A percentile compares a stretch with the other conserved stretches of the same genome.
phyloP scores from a whole-genome alignment of 306 rosid species.

The Hippophae tibetana region DNA sequence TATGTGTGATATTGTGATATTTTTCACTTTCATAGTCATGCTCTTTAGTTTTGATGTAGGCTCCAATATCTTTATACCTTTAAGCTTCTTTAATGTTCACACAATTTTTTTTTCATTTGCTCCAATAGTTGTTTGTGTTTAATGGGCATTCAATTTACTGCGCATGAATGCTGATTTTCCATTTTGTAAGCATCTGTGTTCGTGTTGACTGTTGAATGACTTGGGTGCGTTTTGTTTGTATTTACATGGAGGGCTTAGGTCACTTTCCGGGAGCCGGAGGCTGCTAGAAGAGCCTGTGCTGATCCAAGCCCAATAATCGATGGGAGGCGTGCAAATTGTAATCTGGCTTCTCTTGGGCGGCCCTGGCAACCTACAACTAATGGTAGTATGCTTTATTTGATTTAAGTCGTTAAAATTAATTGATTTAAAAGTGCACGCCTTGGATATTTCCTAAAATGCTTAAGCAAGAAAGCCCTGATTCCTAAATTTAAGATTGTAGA shows the following conservation, averaged over 20 bases:
- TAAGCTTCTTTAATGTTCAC: no score
- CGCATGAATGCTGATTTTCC: no score
- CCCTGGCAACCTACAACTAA: conserved; percentile 55
- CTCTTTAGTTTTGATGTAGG: no score
- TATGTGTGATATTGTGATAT: not conserved
- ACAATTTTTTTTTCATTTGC: not conserved
- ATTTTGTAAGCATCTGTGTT: not conserved
- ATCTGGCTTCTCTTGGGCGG: conserved; percentile 86
- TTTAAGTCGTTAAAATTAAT: not conserved
- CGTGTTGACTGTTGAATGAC: conserved; percentile 37
- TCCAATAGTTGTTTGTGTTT: not conserved
- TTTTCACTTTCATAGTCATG: not conserved
- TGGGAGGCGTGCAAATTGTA: conserved; percentile 94
- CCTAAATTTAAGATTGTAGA: no score
- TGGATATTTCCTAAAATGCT: no score
- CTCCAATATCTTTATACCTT: no score
- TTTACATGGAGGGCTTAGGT: conserved; percentile 95
- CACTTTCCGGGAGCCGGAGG: conserved; percentile 91
- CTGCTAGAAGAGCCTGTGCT: conserved; percentile 86
- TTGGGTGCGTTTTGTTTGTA: conserved; percentile 40
- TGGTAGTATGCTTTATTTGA: conserved; percentile 32
- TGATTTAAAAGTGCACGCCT: no score
- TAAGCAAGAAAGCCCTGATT: no score
- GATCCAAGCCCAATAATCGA: conserved; percentile 86
- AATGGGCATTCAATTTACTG: not conserved